Evolutionary conservation across 192 early-diverging fungal species (phyloP).

Genomic region (Funneliformis mosseae): DNA sequence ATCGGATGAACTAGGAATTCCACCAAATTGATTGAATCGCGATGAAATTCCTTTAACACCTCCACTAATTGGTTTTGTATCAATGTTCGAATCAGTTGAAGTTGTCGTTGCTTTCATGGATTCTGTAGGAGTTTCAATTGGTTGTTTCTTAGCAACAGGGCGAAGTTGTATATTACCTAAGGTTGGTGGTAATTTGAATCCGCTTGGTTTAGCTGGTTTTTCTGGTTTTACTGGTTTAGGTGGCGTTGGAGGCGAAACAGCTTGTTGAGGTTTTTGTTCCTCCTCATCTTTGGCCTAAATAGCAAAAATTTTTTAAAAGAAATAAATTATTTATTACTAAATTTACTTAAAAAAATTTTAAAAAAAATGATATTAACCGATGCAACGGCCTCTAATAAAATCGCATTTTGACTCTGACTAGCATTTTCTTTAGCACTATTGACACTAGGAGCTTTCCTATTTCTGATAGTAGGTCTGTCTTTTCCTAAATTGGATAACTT

Average conservation of each 20-base stretch:
- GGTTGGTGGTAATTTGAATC: constrained; percentile 44
- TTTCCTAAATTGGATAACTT: constrained; percentile 11
- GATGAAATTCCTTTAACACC: constrained; percentile 44
- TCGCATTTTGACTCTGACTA: background rate
- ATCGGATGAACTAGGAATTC: constrained; percentile 37
- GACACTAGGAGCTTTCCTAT: background rate
- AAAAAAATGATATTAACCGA: background rate
- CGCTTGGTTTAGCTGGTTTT: constrained; percentile 45
- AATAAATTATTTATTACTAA: background rate
- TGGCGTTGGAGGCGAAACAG: constrained; percentile 17
- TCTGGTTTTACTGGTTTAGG: constrained; percentile 39
- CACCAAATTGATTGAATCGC: constrained; percentile 45
- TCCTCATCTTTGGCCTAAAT: constrained; percentile 13
- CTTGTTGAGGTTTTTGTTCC: constrained; percentile 9
- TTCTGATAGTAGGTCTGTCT: constrained; percentile 5
- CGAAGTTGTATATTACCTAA: constrained; percentile 36
- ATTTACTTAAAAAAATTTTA: background rate
- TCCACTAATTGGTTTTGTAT: constrained; percentile 35
- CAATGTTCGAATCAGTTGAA: background rate
- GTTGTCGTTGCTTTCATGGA: constrained; percentile 7
- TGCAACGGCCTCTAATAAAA: constrained; percentile 14
- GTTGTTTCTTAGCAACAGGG: constrained; percentile 22
- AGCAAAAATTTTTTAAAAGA: background rate
- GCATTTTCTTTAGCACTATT: background rate
- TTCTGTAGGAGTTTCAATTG: constrained; percentile 9